Evolutionary conservation across 2,329 filamentous ascomycete genomes (phyloP), one percentile per base, ranked within the genome.

Genomic region (Botrytis fragariae): DNA sequence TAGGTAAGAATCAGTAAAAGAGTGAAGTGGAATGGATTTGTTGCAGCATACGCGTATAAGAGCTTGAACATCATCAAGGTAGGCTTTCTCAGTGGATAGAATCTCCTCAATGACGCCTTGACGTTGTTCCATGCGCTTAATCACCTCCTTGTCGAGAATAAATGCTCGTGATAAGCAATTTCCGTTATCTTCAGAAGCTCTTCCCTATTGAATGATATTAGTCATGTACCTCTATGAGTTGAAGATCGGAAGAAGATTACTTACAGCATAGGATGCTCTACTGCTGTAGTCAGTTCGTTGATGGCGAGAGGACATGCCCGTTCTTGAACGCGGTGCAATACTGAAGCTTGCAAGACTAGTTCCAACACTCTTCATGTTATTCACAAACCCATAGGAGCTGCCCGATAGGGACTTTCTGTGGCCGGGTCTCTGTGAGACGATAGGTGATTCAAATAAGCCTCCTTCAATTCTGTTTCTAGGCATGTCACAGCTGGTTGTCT

Each of bases 41-140:
- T 83, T 54, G 32, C 14, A 83, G 79, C 89, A 80, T 84, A 95
- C 95, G 83, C 97, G 94, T 81, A 92, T 92, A 74, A 98, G 85
- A 76, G 96, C 94, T 78, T 93, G 93, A 73, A 98, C 83, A 79
- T 97, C 95, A 25, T 91, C 89, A 78, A 98, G 91, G 81, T 98
- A 98, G 79, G 91, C 90, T 80, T 96, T 92, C 82, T 98, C 96
- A 0, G 95, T 97, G 73, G 84, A 88, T 74, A 98, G 89, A 69
- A 98, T 85, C 83, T 98, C 96, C 80, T 96, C 93, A 51, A 98
- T 83, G 57, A 97, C 90, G 75, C 91, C 90, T 22, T 93, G 89
- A 74, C 96, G 89, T 79, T 94, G 92, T 32, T 92, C 82, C 2
- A 93, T 89, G 71, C 95, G 89, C 76, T 90, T 88, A 60, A 88